phyloP scores from a whole-genome alignment of 1,284 basidiomycete species.

The Xanthoconium separans region DNA sequence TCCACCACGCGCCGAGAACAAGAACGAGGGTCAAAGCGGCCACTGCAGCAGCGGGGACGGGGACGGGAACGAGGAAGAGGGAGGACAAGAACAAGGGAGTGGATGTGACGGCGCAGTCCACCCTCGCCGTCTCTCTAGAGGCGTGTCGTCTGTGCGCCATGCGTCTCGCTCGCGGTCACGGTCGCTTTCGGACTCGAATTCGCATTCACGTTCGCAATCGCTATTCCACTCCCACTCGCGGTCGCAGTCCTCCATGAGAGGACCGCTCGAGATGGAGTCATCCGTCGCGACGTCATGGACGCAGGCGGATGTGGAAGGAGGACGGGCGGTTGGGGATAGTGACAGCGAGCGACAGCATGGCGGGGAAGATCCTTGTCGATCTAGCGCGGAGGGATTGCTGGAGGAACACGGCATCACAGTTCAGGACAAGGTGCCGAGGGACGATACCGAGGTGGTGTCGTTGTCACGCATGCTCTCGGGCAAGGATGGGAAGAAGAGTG shows the following conservation, averaged over 20 bases:
- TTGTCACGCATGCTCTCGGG: not conserved
- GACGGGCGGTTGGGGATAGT: constrained; percentile 3
- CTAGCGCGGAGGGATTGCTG: not conserved
- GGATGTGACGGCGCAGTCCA: not conserved
- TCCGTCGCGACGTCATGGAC: constrained; percentile 32
- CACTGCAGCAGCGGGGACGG: not conserved
- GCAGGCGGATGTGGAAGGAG: constrained; percentile 11
- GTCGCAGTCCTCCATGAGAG: constrained; percentile 16
- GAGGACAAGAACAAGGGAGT: not conserved
- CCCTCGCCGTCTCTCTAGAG: not conserved
- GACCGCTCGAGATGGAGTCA: constrained; percentile 16
- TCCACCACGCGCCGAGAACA: not conserved
- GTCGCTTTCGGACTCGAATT: constrained; percentile 4
- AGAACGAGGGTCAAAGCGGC: too few relatives aligned
- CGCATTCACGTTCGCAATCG: not conserved
- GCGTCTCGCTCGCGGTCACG: constrained; percentile 4
- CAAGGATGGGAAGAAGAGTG: not conserved
- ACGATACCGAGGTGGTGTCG: not conserved
- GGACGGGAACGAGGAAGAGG: not conserved
- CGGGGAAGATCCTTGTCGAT: constrained; percentile 3
- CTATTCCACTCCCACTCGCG: not conserved
- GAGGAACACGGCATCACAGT: not conserved
- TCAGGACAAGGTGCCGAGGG: not conserved
- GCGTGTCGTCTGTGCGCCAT: not conserved
- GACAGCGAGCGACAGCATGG: constrained; percentile 7